A percentile compares a stretch with the other conserved stretches of the same genome.
These are phyloP conservation scores for Alternaria arborescens DNA, from an alignment of 2,329 filamentous ascomycete species.

Conservation along the genomic window DNA sequence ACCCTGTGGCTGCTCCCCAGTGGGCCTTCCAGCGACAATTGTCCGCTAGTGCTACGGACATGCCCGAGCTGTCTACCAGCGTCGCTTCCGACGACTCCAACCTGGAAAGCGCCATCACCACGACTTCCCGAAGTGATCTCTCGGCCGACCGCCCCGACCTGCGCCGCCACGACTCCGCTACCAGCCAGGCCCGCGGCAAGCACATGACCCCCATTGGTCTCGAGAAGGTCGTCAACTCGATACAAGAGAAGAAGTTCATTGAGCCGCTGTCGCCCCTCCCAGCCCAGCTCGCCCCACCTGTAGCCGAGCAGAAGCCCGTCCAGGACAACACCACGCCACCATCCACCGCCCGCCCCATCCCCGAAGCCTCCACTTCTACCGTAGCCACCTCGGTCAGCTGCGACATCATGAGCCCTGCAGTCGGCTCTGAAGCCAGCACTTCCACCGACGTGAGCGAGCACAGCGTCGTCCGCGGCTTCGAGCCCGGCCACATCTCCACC, in stretches of 20 bases:
- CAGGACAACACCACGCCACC: constrained; percentile 47
- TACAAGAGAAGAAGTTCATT: constrained; percentile 81
- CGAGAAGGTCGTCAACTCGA: constrained; percentile 92
- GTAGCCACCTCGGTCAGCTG: constrained; percentile 56
- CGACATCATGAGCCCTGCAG: constrained; percentile 52
- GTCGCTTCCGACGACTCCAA: constrained; percentile 56
- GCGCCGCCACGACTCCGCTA: constrained; percentile 74
- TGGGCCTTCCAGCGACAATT: constrained; percentile 46
- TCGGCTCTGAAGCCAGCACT: constrained; percentile 68
- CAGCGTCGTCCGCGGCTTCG: constrained; percentile 86
- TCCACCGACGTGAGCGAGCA: constrained; percentile 68
- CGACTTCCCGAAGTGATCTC: constrained; percentile 56
- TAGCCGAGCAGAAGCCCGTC: constrained; percentile 19
- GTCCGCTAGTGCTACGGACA: constrained; percentile 36
- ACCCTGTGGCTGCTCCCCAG: constrained; percentile 52
- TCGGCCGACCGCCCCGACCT: constrained; percentile 71
- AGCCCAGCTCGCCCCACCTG: constrained; percentile 47
- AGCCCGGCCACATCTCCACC: constrained; percentile 75
- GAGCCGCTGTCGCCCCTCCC: constrained; percentile 63
- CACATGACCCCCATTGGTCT: constrained; percentile 93
- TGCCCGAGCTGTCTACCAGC: constrained; percentile 59
- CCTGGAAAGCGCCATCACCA: constrained; percentile 51
- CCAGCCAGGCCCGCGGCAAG: constrained; percentile 74
- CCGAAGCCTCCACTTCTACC: constrained; percentile 68
- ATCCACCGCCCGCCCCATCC: constrained; percentile 57